phyloP scores from a whole-genome alignment of 768 basidiomycete species.

The Leccinum uliginosum region DNA sequence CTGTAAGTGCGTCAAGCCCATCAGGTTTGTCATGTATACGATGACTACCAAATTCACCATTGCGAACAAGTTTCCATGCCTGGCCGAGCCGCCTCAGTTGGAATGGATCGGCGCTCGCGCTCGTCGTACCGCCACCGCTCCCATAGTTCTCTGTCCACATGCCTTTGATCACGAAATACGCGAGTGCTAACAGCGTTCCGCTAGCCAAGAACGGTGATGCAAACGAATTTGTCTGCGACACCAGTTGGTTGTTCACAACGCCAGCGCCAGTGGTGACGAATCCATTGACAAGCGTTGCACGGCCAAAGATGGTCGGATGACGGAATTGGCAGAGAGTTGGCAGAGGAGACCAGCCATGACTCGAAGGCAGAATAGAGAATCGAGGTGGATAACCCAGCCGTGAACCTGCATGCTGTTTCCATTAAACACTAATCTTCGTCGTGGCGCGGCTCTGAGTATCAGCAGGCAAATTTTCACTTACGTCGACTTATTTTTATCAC shows the following conservation, averaged over 20 bases:
- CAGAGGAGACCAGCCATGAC: constrained; percentile 69
- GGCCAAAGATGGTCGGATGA: constrained; percentile 62
- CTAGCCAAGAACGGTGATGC: constrained; percentile 66
- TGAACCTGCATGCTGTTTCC: no score
- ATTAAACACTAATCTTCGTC: no score
- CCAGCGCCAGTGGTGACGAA: constrained; percentile 68
- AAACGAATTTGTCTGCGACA: constrained; percentile 47
- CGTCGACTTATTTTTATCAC: no score
- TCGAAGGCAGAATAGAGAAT: constrained; percentile 76
- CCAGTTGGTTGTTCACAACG: constrained; percentile 62
- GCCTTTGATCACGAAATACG: constrained; percentile 51
- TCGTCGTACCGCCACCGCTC: constrained; percentile 29
- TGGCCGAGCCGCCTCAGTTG: constrained; percentile 50
- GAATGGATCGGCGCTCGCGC: constrained; percentile 35
- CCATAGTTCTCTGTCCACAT: constrained; percentile 74
- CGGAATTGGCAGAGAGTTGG: constrained; percentile 47
- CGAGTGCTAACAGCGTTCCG: constrained; percentile 48
- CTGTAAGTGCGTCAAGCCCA: constrained; percentile 30
- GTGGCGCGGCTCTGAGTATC: no score
- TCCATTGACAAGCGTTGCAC: constrained; percentile 70
- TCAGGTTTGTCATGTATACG: not conserved
- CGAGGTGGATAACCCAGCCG: constrained; percentile 70
- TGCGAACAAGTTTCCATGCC: constrained; percentile 54
- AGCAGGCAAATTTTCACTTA: no score
- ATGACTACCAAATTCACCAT: constrained; percentile 33